Evolutionary conservation across 2,329 filamentous ascomycete species (phyloP), one percentile per base, ranked within the genome.

Genomic region (Fusarium vanettenii): DNA sequence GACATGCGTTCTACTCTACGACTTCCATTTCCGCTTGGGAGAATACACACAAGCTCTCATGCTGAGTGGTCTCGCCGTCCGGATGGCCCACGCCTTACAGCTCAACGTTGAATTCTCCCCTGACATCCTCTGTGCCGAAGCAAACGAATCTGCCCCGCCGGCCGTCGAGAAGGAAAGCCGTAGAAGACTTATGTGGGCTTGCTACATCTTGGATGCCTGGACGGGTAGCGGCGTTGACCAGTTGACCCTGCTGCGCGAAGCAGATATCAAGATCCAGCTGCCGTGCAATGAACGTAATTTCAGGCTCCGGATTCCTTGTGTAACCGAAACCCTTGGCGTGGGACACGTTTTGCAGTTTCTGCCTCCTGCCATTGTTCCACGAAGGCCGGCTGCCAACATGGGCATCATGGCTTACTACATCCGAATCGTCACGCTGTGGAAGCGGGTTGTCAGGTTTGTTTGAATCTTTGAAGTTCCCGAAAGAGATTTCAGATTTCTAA

Each of bases 381-480:
- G 81, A 37, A 80, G 81, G 25, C 83, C 83, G 13, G 83, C 82
- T n/a, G 80, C 81, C 59, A 85, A 84, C 65, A 85, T 85, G 83
- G 84, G 84, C 20, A 84, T 85, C 70, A 85, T 85, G 83, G 82
- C 84, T 11, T 84, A 85, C 69, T 85, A 85, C 66, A 83, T 85
- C 60, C 82, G 83, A 57, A 82, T 85, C 10, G 82, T 85, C 4
- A 81, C 83, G 9, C 76, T 85, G 6, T 84, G 84, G 82, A 85
- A 85, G 66, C 76, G 81, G 14, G 83, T 85, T 18, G 82, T 84
- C 29, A 78, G 81, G 79, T 83, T 69, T 16, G 75, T 78, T 74
- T 74, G 67, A 63, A 65, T 63, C n/a, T 55, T 50, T 57, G 61
- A 50, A 45, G 5, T 3, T 41, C 16, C 16, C 4, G 13, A 10